phyloP scores from a whole-genome alignment of 2,329 filamentous ascomycete genomes.

The Talaromyces sp. region DNA sequence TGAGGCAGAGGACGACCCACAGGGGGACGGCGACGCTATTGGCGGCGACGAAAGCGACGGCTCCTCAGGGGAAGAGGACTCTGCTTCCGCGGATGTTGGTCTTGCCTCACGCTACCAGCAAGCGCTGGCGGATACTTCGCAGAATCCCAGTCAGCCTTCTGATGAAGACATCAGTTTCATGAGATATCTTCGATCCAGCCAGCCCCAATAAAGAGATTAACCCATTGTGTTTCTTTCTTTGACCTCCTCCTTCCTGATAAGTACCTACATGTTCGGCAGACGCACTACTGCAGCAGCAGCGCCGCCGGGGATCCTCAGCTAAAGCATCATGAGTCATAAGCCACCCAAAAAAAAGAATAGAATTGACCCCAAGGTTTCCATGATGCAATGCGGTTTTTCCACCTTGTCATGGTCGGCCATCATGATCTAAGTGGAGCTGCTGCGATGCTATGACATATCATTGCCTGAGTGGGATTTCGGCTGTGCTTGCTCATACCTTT shows the following conservation, averaged over 20 bases:
- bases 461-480: conserved; percentile 13
- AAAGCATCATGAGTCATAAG: conserved; percentile 1
- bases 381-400: not conserved
- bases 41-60: conserved; percentile 53
- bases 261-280: not conserved
- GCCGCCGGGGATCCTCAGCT: not conserved
- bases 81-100: conserved; percentile 63
- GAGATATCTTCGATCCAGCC: conserved; percentile 47
- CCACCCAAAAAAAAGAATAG: not conserved
- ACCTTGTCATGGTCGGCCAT: not conserved
- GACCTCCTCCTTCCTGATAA: not conserved
- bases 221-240: not conserved
- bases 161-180: conserved; percentile 54
- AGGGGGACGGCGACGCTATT: conserved; percentile 36
- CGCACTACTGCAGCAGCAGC: not conserved
- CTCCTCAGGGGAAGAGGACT: conserved; percentile 58
- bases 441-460: conserved; percentile 10
- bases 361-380: not conserved
- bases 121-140: conserved; percentile 61
- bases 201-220: conserved; percentile 23
- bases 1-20: conserved; percentile 54
- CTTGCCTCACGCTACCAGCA: conserved; percentile 75
- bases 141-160: conserved; percentile 30
- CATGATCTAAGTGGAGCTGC: conserved; percentile 2
- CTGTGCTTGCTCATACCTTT: not conserved